A percentile compares a stretch with the other conserved stretches of the same genome.
Conservation (phyloP, 768 basidiomycete species). For the Leccinellum luteum region DNA sequence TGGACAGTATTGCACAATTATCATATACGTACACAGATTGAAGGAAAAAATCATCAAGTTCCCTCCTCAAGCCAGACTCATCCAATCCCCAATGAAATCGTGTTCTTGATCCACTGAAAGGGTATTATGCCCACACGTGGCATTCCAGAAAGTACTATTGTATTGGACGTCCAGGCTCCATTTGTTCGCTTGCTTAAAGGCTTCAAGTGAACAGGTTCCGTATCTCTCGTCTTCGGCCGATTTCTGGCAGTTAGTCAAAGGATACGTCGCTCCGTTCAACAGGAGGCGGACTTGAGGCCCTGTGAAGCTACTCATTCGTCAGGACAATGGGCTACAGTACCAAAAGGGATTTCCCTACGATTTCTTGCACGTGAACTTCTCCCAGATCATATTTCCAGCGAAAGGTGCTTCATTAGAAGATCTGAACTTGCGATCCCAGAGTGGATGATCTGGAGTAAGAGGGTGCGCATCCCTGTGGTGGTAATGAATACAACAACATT, state of each 20-base stretch:
- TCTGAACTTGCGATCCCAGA: conserved; percentile 33
- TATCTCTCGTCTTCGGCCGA: conserved; percentile 26
- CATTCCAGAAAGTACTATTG: conserved; percentile 35
- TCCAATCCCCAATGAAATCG: no score
- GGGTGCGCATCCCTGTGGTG: conserved; percentile 31
- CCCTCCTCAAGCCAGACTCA: no score
- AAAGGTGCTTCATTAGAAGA: conserved; percentile 40
- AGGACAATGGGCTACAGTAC: neutral
- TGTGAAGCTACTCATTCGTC: conserved; percentile 22
- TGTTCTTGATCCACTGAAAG: no score
- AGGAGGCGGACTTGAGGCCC: conserved; percentile 41
- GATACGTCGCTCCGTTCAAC: conserved; percentile 39
- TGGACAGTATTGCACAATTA: neutral
- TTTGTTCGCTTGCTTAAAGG: conserved; percentile 32
- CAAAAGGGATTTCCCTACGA: conserved; percentile 23
- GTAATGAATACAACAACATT: neutral
- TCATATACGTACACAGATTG: neutral
- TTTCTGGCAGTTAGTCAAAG: conserved; percentile 34
- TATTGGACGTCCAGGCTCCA: conserved; percentile 27
- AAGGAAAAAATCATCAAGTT: neutral
- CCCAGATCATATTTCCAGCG: conserved; percentile 42
- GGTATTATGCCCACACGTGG: conserved; percentile 35
- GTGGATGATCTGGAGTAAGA: conserved; percentile 28
- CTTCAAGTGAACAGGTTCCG: conserved; percentile 38
- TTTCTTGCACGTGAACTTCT: conserved; percentile 38